Evolutionary conservation across 192 early-diverging fungal genomes (phyloP).

Genomic region (Backusella luteola): DNA sequence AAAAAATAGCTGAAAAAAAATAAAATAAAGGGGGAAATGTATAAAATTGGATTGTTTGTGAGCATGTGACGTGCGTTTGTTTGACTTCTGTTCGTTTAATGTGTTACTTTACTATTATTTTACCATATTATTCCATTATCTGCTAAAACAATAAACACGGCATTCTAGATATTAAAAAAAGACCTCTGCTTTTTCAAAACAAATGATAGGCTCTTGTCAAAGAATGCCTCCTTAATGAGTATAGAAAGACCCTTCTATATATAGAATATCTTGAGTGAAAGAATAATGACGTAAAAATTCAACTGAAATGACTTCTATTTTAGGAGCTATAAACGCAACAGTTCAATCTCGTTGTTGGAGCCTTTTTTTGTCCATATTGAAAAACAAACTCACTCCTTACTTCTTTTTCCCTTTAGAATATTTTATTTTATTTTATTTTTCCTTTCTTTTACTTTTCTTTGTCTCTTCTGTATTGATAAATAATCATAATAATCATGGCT

Average conservation of each 20-base stretch:
- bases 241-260: not conserved
- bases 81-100: not conserved
- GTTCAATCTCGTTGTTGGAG: constrained; percentile 8
- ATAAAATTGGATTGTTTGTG: not conserved
- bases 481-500: constrained; percentile 2
- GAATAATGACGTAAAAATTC: not conserved
- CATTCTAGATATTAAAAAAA: not conserved
- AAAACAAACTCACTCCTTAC: constrained; percentile 15
- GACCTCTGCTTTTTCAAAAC: not conserved
- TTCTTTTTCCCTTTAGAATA: constrained; percentile 2
- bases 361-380: constrained; percentile 19
- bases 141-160: not conserved
- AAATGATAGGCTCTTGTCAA: not conserved
- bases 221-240: not conserved
- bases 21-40: not conserved
- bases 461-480: not conserved
- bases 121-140: not conserved
- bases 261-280: not conserved
- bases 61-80: not conserved
- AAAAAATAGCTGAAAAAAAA: not conserved
- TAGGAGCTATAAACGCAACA: not conserved
- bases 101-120: not conserved
- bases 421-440: not conserved
- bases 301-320: constrained; percentile 1
- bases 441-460: not conserved